phyloP scores from a whole-genome alignment of 805 yeast species.

The Cyberlindnera maritima region DNA sequence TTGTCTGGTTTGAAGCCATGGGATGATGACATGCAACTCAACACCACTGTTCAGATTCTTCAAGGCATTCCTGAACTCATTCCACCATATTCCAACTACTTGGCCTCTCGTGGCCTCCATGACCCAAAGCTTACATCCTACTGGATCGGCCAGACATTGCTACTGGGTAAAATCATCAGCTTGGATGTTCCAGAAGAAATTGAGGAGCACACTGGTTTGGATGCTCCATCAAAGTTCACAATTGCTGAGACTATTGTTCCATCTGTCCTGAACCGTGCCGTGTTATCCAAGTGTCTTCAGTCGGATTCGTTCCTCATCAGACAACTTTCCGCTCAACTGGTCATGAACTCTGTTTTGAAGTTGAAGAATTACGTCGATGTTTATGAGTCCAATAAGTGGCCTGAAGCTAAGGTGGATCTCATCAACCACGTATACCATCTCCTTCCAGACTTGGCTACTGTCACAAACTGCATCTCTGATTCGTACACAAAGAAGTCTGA shows the following conservation, averaged over 20 bases:
- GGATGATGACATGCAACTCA: slow-evolving; percentile 66
- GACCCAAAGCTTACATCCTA: slow-evolving; percentile 79
- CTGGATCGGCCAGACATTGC: slow-evolving; percentile 74
- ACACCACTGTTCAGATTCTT: slow-evolving; percentile 50
- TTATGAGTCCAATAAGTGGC: slow-evolving; percentile 42
- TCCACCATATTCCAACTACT: slow-evolving; percentile 62
- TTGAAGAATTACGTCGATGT: slow-evolving; percentile 38
- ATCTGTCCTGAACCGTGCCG: slow-evolving; percentile 53
- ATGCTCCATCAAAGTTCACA: slow-evolving; percentile 33
- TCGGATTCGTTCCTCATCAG: slow-evolving; percentile 49
- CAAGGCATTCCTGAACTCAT: slow-evolving; percentile 62
- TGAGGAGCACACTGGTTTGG: slow-evolving; percentile 22
- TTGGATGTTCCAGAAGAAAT: slow-evolving; percentile 49
- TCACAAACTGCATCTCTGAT: slow-evolving; percentile 44
- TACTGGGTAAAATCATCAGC: slow-evolving; percentile 58
- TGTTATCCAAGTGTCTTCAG: slow-evolving; percentile 58
- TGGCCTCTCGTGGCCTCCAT: slow-evolving; percentile 63
- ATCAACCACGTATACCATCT: slow-evolving; percentile 30
- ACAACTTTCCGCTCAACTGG: slow-evolving; percentile 62
- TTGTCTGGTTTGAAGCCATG: slow-evolving; percentile 73
- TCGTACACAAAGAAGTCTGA: slow-evolving; percentile 34
- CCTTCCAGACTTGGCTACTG: slow-evolving; percentile 50
- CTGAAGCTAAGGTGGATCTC: slow-evolving; percentile 32
- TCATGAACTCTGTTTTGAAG: slow-evolving; percentile 53
- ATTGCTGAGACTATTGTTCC: slow-evolving; percentile 64